Evolutionary conservation across 352 stramenopile genomes (phyloP), one percentile per base, ranked within the genome.

Genomic region (Pythium folliculosum): DNA sequence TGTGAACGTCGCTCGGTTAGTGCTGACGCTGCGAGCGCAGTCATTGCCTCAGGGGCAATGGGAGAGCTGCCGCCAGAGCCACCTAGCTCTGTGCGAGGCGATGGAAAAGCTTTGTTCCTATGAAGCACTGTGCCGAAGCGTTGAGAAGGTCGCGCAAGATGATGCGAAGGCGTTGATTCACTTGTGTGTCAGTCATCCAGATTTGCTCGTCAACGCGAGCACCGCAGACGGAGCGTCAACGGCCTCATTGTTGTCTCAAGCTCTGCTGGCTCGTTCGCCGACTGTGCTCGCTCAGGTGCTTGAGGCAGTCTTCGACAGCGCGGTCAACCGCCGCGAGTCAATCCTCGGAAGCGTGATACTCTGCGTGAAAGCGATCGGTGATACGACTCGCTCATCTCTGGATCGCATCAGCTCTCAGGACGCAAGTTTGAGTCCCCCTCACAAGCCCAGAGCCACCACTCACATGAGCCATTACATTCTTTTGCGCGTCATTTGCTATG

Each of bases 1-100:
- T 17, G 75, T 92, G 10, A 77, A 82, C 51, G 79, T 90, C n/a
- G 84, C 83, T 4, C 76, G 67, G 19, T 76, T 95, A 22, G 83
- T 95, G 53, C 51, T 93, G 17, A 65, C 91, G 2, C 38, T 95
- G 32, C 81, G 82, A 27, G 80, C 78, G 2, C 67, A 67, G 22
- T 55, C 60, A 10, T 77, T 73, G 9, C 35, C 75, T 16, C 16
- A 45, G 0, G 61, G 74, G n/a, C 67, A 70, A 9, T 86, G 80
- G 78, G 50, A 60, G 0, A 21, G 14, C 13, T 60, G 53, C 30
- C 32, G 30, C 7, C 10, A 47, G 14, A 53, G 27, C 19, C 22
- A 65, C 9, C 21, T 45, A 6, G 21, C 32, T 16, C 10, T 69
- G 25, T 48, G 53, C 22, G 56, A 63, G 8, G 19, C 43, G 19